Base-by-base conservation (phyloP, 2,329 filamentous ascomycete genomes). In the Claviceps digitariae region DNA sequence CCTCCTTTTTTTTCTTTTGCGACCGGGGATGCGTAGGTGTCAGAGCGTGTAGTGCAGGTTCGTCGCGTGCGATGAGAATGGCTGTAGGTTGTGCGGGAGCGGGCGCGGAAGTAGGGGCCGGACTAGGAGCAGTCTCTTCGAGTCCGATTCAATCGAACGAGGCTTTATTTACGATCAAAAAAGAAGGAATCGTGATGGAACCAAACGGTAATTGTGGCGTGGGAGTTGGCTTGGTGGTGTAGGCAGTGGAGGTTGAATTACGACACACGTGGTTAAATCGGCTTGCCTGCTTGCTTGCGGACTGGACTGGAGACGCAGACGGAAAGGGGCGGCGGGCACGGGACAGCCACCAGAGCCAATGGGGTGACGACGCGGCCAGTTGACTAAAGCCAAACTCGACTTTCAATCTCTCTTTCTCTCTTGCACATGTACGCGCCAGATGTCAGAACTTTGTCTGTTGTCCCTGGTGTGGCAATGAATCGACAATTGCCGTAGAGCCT, bases 201-300 rank as follows among this genome's bases (percentile, higher is more conserved):
- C 31, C 25, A 3, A 29, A 44, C 3, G 53, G 29, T 34, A 49
- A 51, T 48, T n/a, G n/a, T n/a, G 41, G 48, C 44, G 45, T 29
- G 21, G 21, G 13, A 51, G 50, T 25, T 36, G 38, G 29, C 27
- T 41, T 31, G 34, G 25, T n/a, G 48, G 34, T 49, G 20, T 47
- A 21, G 53, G 46, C 44, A 44, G 48, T 46, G 38, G 46, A 50
- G 23, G 31, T 13, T 43, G 23, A 46, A 34, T 7, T 52, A 54
- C 29, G 53, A 54, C 53, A 54, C 49, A 54, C 53, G 53, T 54
- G 53, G 53, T 51, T 52, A 20, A 48, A 31, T 49, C 36, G 49
- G 48, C 41, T 50, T 50, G 23, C 21, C 15, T 25, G 36, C 15
- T n/a, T 5, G n/a, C n/a, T 21, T 43, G 40, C 40, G 6, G 40